Conservation (phyloP, 148 eudicot species). For the Fagopyrum tataricum region DNA sequence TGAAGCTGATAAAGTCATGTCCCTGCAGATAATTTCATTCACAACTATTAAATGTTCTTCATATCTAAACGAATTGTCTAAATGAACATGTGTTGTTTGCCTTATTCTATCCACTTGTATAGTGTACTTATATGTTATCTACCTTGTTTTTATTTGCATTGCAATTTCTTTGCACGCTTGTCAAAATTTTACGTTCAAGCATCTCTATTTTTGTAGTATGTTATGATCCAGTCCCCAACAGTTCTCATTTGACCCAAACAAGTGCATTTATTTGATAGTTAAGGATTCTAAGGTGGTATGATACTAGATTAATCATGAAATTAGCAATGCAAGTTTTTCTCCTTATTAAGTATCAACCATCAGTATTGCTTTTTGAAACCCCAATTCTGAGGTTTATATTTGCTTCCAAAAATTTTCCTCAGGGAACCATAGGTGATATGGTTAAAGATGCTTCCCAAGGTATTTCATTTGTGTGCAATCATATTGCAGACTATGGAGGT, state of each 20-base stretch:
- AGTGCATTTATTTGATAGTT: neutral
- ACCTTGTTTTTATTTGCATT: neutral
- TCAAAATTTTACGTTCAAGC: neutral
- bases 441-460: constrained; percentile 84
- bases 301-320: neutral
- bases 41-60: neutral
- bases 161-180: neutral
- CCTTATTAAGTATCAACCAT: neutral
- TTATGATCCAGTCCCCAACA: neutral
- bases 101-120: neutral
- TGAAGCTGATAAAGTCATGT: neutral
- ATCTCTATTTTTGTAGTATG: constrained; percentile 1
- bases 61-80: neutral
- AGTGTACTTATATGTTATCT: neutral
- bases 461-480: constrained; percentile 79
- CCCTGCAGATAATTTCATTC: neutral
- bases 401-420: constrained; percentile 78
- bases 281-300: neutral
- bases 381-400: neutral
- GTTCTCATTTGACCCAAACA: neutral
- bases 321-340: neutral
- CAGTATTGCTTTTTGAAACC: neutral
- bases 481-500: constrained; percentile 92
- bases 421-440: constrained; percentile 90
- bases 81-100: neutral